phyloP scores from a whole-genome alignment of 2,329 filamentous ascomycete species.

The Microcyclosporella mali region DNA sequence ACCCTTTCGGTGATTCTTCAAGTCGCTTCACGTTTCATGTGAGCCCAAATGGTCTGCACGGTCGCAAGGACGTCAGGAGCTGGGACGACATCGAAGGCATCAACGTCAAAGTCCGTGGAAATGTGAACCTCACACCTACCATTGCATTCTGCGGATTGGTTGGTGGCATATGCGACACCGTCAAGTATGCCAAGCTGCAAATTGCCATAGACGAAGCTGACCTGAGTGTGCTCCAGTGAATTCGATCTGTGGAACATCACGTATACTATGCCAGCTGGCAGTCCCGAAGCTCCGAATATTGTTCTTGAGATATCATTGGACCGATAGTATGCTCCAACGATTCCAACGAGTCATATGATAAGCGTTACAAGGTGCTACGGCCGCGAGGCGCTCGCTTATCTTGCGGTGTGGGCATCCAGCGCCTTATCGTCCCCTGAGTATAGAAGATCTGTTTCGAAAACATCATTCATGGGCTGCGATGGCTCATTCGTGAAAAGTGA shows the following conservation, averaged over 20 bases:
- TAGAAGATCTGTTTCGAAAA: no score
- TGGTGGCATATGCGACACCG: conserved; percentile 13
- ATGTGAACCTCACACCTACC: conserved; percentile 7
- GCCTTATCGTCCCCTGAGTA: no score
- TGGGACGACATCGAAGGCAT: conserved; percentile 12
- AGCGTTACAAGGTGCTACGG: no score
- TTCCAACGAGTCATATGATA: no score
- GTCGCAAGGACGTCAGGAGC: conserved; percentile 9
- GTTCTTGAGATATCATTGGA: conserved; percentile 6
- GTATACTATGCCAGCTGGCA: conserved; percentile 13
- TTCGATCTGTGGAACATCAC: conserved; percentile 19
- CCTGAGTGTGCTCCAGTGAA: conserved; percentile 6
- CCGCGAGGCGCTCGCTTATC: no score
- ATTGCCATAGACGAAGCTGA: not conserved
- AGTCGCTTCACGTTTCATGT: conserved; percentile 14
- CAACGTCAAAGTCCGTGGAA: conserved; percentile 7
- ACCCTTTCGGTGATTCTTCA: conserved; percentile 45
- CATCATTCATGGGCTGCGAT: no score
- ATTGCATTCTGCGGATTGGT: conserved; percentile 13
- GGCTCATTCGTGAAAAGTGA: no score
- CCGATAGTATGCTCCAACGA: no score
- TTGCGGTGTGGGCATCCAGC: no score
- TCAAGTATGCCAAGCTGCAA: conserved; percentile 9
- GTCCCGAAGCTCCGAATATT: conserved; percentile 10
- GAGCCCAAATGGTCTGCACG: conserved; percentile 11